Base-by-base conservation (phyloP, 495 filamentous ascomycete genomes). In the Hypomontagnella monticulosa region DNA sequence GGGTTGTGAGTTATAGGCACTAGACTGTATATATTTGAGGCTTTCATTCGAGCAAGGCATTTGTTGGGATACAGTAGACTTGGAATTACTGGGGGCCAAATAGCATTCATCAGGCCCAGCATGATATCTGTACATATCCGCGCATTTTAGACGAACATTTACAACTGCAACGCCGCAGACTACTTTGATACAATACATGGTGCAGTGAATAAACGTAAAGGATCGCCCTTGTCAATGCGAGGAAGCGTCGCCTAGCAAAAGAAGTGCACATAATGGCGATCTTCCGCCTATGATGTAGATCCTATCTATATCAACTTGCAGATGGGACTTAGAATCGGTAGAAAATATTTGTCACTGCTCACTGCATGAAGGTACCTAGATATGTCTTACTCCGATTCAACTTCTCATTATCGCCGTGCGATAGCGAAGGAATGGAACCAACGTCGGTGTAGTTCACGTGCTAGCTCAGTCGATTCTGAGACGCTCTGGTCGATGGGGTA, bases 1-100 rank as follows among this genome's bases (percentile, higher is more conserved):
- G 42, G 30, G 49, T 12, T 27, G 56, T n/a, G 44, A 36, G n/a
- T n/a, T n/a, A n/a, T n/a, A n/a, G 19, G 23, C 23, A 20, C 46
- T 23, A 11, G 43, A 47, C 15, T 69, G 66, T 69, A 63, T 42
- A 69, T 69, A 69, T 57, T 40, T 37, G 48, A 59, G 53, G 48
- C 33, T 62, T 51, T 54, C 12, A 53, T 58, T 61, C 38, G 15
- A 8, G 27, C 14, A 23, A 34, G 49, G 43, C 15, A 40, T 36
- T n/a, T 48, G 30, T 46, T 12, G 48, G 53, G 47, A 63, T 58
- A 63, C 1, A 49, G 54, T 63, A 68, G 54, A 59, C 59, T 59
- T 44, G 23, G 58, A 33, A 18, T 33, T 55, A 55, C 47, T 54
- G 33, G 33, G 38, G 41, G 14, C 54, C 48, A 27, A 27, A 41